Base-by-base conservation (phyloP, 148 eudicot genomes). In the Polygonum maritimum region DNA sequence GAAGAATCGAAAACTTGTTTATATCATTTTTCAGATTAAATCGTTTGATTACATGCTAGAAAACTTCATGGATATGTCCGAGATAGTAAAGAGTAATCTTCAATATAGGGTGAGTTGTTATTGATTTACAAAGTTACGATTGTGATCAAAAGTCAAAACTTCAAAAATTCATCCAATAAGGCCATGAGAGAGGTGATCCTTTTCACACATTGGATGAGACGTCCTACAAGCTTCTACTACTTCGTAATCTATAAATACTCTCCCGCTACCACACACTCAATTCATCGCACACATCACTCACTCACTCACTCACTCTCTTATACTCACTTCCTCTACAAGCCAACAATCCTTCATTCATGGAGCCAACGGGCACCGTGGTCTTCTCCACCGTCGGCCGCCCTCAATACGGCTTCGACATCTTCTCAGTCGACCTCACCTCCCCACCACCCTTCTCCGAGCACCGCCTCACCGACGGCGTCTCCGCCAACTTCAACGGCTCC, bases 351-450 rank as follows among this genome's bases (percentile, higher is more conserved):
- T 67, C 45, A 38, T 44, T 12, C 55, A 75, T 55, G 76, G 48
- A 75, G 10, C 76, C 76, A 6, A 52, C 62, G 44, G 90, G 92
- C 35, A 87, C 91, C 35, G 76, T 91, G 77, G 44, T 85, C 69
- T 91, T 86, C 89, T 58, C 89, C 78, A 84, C 93, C 77, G 82
- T 91, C 0, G 92, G 93, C 79, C 82, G 90, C 39, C 26, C 80
- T n/a, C 69, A 84, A 15, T 91, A 84, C 78, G 93, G 91, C 57
- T 89, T 89, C 76, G 97, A 92, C 72, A 69, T 88, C 51, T 92
- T 87, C 88, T 87, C 91, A 22, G 33, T 85, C 79, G 51, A 71
- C 26, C 84, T 87, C 67, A 10, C 26, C 55, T 14, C 54, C 48
- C 45, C 72, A 69, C 19, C 39, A 8, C 41, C 48, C 19, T 15